phyloP scores from a whole-genome alignment of 2,329 filamentous ascomycete genomes.

The Pyrenophora graminea region DNA sequence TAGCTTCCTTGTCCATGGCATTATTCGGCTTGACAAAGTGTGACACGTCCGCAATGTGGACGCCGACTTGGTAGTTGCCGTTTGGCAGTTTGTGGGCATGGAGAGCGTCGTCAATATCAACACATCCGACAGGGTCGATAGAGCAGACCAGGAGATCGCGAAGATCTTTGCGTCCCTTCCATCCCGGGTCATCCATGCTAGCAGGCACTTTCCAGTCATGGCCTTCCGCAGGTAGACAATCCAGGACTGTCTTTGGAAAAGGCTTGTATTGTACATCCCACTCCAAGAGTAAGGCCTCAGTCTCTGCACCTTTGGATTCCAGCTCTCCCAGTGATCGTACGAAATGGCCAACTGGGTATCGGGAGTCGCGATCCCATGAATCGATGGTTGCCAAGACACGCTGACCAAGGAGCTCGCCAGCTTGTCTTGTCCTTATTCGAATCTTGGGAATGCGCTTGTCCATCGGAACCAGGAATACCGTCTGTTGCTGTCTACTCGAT shows the following conservation, averaged over 20 bases:
- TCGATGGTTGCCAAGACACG: conserved; percentile 92
- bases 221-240: conserved; percentile 88
- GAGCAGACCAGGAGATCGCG: conserved; percentile 89
- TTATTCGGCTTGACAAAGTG: conserved; percentile 98
- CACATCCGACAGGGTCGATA: conserved; percentile 93
- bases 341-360: conserved; percentile 92
- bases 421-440: conserved; percentile 86
- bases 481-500: conserved; percentile 84
- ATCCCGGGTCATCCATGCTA: conserved; percentile 79
- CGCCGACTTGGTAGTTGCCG: conserved; percentile 93
- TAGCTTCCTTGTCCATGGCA: conserved; percentile 95
- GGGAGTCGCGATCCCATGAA: conserved; percentile 89
- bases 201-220: conserved; percentile 91
- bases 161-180: conserved; percentile 83
- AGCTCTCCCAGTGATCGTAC: conserved; percentile 90
- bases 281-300: conserved; percentile 89
- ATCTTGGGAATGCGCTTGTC: conserved; percentile 98
- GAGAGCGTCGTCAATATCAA: conserved; percentile 97
- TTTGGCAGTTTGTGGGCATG: conserved; percentile 85
- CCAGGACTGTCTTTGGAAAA: conserved; percentile 92
- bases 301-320: conserved; percentile 97
- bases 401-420: conserved; percentile 85
- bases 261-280: conserved; percentile 98
- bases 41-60: conserved; percentile 99
- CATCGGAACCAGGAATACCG: conserved; percentile 95